Percentiles rank a stretch among this genome's conserved stretches.
Conservation (phyloP, 2,329 filamentous ascomycete genomes). For the Hypoxylon sp. region DNA sequence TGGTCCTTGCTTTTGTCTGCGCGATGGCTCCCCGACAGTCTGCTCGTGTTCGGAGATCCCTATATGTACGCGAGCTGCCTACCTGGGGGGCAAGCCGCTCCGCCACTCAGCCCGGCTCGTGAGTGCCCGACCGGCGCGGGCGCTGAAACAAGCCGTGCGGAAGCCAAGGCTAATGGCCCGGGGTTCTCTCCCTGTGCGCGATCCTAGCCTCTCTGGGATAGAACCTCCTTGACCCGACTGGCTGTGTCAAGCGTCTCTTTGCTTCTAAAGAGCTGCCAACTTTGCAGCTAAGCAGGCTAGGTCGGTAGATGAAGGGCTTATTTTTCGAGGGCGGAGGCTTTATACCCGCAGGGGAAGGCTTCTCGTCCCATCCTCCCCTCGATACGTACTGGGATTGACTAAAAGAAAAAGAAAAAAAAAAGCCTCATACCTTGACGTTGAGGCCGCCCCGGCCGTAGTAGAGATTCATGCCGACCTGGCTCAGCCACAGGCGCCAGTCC, state of each 20-base stretch:
- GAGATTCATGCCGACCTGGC: constrained; percentile 72
- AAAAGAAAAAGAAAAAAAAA: background rate
- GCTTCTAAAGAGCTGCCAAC: constrained; percentile 4
- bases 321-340: constrained; percentile 22
- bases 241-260: constrained; percentile 13
- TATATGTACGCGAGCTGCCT: too few species aligned
- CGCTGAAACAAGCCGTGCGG: constrained; percentile 34
- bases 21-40: constrained; percentile 1
- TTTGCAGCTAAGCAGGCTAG: constrained; percentile 28
- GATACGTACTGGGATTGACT: background rate
- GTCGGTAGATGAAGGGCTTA: constrained; percentile 33
- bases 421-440: constrained; percentile 59
- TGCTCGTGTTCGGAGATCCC: constrained; percentile 1
- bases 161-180: constrained; percentile 6
- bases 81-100: too few species aligned
- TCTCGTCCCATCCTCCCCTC: too few species aligned
- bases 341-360: constrained; percentile 6
- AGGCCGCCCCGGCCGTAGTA: constrained; percentile 74
- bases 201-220: background rate
- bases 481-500: constrained; percentile 70
- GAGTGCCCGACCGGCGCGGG: constrained; percentile 31
- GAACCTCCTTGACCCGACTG: constrained; percentile 18
- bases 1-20: too few species aligned
- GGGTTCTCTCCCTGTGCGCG: background rate
- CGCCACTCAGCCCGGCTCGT: constrained; percentile 12